Conservation (phyloP, 495 filamentous ascomycete genomes). For the Aspergillus campestris region DNA sequence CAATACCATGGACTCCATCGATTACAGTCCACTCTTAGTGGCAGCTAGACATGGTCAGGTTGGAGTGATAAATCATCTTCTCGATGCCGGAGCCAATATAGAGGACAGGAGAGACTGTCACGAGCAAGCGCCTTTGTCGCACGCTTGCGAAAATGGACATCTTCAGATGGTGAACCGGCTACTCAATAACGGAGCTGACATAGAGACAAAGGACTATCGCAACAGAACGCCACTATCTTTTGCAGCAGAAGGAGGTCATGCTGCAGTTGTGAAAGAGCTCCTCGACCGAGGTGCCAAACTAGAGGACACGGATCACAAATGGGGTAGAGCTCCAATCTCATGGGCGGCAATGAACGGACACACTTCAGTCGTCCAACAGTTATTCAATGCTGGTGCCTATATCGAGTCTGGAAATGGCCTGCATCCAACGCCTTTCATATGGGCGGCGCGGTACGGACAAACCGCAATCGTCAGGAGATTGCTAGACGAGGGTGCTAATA, state of each 20-base stretch:
- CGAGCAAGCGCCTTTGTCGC: constrained; percentile 14
- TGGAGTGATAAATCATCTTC: constrained; percentile 9
- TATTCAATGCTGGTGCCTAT: no score
- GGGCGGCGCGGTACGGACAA: no score
- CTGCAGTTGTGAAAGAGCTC: constrained; percentile 1
- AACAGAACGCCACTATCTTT: constrained; percentile 5
- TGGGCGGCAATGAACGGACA: constrained; percentile 24
- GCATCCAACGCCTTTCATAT: no score
- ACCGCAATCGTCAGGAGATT: no score
- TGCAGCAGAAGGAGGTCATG: constrained; percentile 10
- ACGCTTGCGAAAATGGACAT: constrained; percentile 3
- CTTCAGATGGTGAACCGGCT: neutral
- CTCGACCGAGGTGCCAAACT: neutral
- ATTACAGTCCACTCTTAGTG: constrained; percentile 12
- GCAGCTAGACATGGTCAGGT: constrained; percentile 13
- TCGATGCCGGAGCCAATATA: constrained; percentile 10
- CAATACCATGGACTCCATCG: neutral
- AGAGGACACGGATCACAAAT: neutral
- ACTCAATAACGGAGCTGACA: neutral
- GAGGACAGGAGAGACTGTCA: constrained; percentile 2
- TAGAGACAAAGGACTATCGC: neutral
- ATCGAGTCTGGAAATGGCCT: no score
- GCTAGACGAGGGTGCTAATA: constrained; percentile 7
- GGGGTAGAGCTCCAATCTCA: constrained; percentile 22
- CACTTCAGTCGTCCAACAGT: constrained; percentile 16